phyloP scores from a whole-genome alignment of 495 filamentous ascomycete species.

The Penicillium antarcticum region DNA sequence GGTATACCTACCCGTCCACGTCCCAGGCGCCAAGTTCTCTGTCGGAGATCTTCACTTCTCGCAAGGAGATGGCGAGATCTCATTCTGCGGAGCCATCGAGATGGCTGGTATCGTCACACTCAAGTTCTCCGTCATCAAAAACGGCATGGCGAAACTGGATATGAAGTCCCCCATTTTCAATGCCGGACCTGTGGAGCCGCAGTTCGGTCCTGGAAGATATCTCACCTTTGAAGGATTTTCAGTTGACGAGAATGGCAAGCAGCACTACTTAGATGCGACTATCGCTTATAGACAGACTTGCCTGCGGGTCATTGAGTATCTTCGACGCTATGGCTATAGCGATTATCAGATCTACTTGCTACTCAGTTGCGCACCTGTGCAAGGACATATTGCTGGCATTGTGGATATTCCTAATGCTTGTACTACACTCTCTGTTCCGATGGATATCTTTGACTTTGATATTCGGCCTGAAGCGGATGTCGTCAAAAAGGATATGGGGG shows the following conservation, averaged over 20 bases:
- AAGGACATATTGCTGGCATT: constrained; percentile 91
- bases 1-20: constrained; percentile 84
- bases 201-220: constrained; percentile 81
- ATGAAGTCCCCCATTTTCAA: constrained; percentile 88
- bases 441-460: constrained; percentile 97
- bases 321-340: constrained; percentile 72
- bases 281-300: constrained; percentile 89
- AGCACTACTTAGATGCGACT: constrained; percentile 90
- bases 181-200: constrained; percentile 87
- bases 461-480: constrained; percentile 66
- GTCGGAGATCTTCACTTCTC: constrained; percentile 92
- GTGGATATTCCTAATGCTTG: constrained; percentile 88
- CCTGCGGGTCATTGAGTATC: constrained; percentile 80
- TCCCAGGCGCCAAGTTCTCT: constrained; percentile 84
- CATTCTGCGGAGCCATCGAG: constrained; percentile 94
- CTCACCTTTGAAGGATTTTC: constrained; percentile 95
- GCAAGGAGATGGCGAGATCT: constrained; percentile 90
- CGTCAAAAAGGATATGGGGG: constrained; percentile 68
- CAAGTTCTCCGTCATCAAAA: constrained; percentile 86
- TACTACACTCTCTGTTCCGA: constrained; percentile 83
- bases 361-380: constrained; percentile 83
- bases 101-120: constrained; percentile 93
- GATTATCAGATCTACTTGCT: constrained; percentile 90
- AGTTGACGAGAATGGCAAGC: constrained; percentile 87
- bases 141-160: constrained; percentile 69